A percentile compares a stretch with the other conserved stretches of the same genome.
These are phyloP conservation scores for Thermoascus crustaceus DNA, from an alignment of 2,329 filamentous ascomycete genomes.

Conservation along the genomic window DNA sequence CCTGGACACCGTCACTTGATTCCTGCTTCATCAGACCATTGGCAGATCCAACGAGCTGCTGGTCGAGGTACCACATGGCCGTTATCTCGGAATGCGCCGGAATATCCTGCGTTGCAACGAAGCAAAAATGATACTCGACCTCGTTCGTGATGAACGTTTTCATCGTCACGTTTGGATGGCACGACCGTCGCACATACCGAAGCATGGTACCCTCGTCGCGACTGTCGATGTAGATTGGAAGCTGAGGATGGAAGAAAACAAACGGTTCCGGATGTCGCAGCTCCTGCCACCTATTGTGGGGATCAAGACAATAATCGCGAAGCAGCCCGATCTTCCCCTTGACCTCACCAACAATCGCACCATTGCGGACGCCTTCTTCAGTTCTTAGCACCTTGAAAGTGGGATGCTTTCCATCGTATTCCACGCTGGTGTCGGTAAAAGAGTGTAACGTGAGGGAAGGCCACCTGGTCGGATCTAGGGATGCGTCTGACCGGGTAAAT, in stretches of 20 bases:
- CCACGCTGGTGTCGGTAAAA: conserved; percentile 41
- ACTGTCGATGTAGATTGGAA: conserved; percentile 90
- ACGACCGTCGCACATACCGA: conserved; percentile 87
- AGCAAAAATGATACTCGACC: conserved; percentile 84
- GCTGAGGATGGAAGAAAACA: conserved; percentile 77
- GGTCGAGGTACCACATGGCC: conserved; percentile 41
- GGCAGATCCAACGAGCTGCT: conserved; percentile 28
- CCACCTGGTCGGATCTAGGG: conserved; percentile 47
- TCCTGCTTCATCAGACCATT: conserved; percentile 36
- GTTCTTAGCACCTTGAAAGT: conserved; percentile 58
- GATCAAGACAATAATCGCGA: conserved; percentile 60
- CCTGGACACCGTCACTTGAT: conserved; percentile 30
- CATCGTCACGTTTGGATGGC: conserved; percentile 77
- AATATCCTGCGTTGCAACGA: conserved; percentile 74
- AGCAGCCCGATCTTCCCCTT: conserved; percentile 70
- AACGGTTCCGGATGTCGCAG: conserved; percentile 56
- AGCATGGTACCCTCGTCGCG: conserved; percentile 76
- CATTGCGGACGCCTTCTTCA: conserved; percentile 43
- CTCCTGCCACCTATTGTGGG: conserved; percentile 60
- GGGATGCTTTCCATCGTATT: conserved; percentile 50
- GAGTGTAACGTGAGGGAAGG: conserved; percentile 46
- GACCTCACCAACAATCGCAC: conserved; percentile 59
- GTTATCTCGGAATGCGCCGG: conserved; percentile 45
- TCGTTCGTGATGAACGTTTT: conserved; percentile 75
- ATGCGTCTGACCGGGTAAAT: conserved; percentile 54